phyloP scores from a whole-genome alignment of 768 basidiomycete genomes.

The Hypholoma fasciculare region DNA sequence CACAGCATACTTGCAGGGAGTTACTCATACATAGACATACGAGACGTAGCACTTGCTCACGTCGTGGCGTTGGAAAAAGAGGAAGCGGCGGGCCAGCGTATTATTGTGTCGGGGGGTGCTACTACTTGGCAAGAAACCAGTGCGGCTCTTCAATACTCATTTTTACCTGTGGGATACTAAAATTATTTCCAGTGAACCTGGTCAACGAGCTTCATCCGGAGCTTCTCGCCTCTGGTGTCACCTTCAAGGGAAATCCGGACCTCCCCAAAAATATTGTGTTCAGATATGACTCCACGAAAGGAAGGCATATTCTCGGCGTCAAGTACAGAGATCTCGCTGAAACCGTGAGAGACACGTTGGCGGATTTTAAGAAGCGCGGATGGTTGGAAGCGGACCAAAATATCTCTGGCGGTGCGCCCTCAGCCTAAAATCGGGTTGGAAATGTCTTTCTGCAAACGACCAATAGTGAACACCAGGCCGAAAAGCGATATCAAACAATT shows the following conservation, averaged over 20 bases:
- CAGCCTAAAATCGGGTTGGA: too few species aligned
- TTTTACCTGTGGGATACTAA: not conserved
- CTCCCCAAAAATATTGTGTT: not conserved
- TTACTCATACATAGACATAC: constrained; percentile 44
- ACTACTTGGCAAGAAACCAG: not conserved
- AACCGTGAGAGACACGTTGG: not conserved
- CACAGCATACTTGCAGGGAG: constrained; percentile 22
- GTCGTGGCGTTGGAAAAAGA: constrained; percentile 46
- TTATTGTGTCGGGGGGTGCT: constrained; percentile 36
- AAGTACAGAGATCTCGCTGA: constrained; percentile 2
- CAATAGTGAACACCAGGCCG: too few species aligned
- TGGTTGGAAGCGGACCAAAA: not conserved
- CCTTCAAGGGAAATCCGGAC: constrained; percentile 5
- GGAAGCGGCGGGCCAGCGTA: constrained; percentile 53
- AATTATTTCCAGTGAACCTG: not conserved
- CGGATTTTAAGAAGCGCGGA: constrained; percentile 2
- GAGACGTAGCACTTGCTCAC: constrained; percentile 58
- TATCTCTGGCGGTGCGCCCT: too few species aligned
- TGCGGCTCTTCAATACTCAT: not conserved
- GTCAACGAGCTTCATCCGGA: not conserved
- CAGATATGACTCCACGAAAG: constrained; percentile 1
- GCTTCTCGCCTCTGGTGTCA: not conserved
- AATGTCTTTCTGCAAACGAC: too few species aligned
- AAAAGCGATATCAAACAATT: too few species aligned
- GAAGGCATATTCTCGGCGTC: not conserved